A percentile compares a stretch with the other conserved stretches of the same genome.
Evolutionary conservation across 768 basidiomycete genomes (phyloP).

Genomic region (Rubroboletus pulcherrimus): DNA sequence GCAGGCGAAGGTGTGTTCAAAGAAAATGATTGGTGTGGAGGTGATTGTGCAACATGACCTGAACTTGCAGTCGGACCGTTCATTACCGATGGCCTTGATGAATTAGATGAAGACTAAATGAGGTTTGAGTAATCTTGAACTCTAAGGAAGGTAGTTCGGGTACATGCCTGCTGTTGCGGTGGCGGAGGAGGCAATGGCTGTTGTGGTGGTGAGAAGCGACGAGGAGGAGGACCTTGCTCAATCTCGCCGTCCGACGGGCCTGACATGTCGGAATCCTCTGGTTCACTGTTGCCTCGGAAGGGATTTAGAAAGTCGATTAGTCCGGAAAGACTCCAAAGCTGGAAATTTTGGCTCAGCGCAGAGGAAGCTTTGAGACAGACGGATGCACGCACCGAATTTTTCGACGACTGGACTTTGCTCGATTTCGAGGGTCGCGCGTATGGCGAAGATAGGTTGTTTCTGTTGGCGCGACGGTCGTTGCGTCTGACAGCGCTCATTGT

Average conservation of each 20-base stretch:
- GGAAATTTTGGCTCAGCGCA: conserved; percentile 9
- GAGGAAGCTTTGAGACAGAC: neutral
- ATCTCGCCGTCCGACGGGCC: conserved; percentile 26
- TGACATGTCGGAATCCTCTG: conserved; percentile 19
- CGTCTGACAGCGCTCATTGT: conserved; percentile 59
- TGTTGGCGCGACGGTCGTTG: conserved; percentile 38
- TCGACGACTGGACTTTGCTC: conserved; percentile 23
- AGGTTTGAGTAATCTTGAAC: conserved; percentile 21
- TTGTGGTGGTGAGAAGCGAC: conserved; percentile 22
- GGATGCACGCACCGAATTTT: conserved; percentile 46
- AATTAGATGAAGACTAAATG: conserved; percentile 23
- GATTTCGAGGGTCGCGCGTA: conserved; percentile 44
- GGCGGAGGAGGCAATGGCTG: conserved; percentile 21
- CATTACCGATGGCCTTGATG: conserved; percentile 14
- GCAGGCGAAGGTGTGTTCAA: conserved; percentile 14
- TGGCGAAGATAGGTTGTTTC: conserved; percentile 45
- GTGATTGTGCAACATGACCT: conserved; percentile 9
- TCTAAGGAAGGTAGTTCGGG: conserved; percentile 12
- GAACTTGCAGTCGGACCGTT: conserved; percentile 14
- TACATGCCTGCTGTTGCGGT: conserved; percentile 28
- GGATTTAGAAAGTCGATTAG: conserved; percentile 54
- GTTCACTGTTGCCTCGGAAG: conserved; percentile 26
- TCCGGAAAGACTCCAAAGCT: conserved; percentile 52
- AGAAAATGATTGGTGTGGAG: conserved; percentile 18
- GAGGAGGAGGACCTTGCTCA: conserved; percentile 25